Evolutionary conservation across 73 alveolate species (phyloP).

Genomic region (Urostyla sp.): DNA sequence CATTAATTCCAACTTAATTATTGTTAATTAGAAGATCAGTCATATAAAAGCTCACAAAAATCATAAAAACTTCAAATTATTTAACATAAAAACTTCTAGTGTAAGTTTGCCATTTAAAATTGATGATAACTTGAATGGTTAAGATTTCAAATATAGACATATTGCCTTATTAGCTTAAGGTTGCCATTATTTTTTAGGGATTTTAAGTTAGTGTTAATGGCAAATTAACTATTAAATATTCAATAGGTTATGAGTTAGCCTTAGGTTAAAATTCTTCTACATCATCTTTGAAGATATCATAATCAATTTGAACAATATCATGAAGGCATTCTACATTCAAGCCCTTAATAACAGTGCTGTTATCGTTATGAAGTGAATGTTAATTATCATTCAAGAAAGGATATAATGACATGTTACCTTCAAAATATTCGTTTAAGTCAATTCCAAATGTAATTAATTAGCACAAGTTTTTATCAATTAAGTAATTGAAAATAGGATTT

Average conservation of each 20-base stretch:
- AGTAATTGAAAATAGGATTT: neutral
- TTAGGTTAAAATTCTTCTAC: neutral
- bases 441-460: neutral
- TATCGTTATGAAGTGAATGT: conserved; percentile 1
- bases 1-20: too few relatives aligned
- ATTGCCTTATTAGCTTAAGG: neutral
- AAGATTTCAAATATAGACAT: neutral
- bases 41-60: too few relatives aligned
- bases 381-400: neutral
- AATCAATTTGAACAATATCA: neutral
- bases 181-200: neutral
- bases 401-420: neutral
- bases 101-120: conserved; percentile 21
- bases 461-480: conserved; percentile 12
- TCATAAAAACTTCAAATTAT: too few relatives aligned
- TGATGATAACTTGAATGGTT: neutral
- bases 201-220: neutral
- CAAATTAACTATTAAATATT: conserved; percentile 8
- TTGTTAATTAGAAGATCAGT: too few relatives aligned
- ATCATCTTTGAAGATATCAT: neutral
- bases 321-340: neutral
- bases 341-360: neutral
- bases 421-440: conserved; percentile 34
- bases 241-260: too few relatives aligned
- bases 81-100: too few relatives aligned